Conservation (phyloP, 495 filamentous ascomycete genomes). For the Peziza echinospora region DNA sequence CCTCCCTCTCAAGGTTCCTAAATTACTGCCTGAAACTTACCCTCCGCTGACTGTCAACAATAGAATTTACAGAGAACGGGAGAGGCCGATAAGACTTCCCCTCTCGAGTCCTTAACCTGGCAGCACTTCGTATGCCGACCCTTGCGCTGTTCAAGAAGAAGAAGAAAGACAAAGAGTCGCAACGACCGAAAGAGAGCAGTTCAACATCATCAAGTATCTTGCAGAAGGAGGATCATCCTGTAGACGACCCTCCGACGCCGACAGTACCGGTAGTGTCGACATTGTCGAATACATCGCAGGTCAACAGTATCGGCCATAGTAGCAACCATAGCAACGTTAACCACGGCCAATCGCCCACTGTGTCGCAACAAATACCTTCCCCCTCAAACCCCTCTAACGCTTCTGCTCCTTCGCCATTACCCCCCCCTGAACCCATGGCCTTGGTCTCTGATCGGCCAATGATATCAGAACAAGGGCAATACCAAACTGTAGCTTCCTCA, state of each 20-base stretch:
- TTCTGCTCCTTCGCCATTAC: slow-evolving; percentile 21
- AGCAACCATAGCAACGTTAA: too few species aligned
- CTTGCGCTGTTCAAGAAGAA: slow-evolving; percentile 92
- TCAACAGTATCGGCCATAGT: slow-evolving; percentile 38
- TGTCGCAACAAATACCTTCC: slow-evolving; percentile 2
- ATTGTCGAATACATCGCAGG: too few species aligned
- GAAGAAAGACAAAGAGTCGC: slow-evolving; percentile 52
- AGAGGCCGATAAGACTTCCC: background rate
- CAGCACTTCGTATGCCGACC: slow-evolving; percentile 35
- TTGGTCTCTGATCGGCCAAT: slow-evolving; percentile 23
- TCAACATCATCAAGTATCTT: slow-evolving; percentile 16
- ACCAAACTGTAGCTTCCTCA: slow-evolving; percentile 18
- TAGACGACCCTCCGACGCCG: slow-evolving; percentile 16
- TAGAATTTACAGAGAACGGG: background rate
- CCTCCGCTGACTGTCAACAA: too few species aligned
- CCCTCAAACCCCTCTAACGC: slow-evolving; percentile 20
- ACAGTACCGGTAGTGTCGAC: slow-evolving; percentile 34
- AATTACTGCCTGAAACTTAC: too few species aligned
- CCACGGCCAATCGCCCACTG: too few species aligned
- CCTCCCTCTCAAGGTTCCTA: too few species aligned
- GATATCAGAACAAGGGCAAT: slow-evolving; percentile 22
- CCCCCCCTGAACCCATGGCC: slow-evolving; percentile 16
- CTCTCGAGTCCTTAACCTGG: background rate
- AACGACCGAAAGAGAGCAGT: slow-evolving; percentile 18
- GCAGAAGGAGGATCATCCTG: slow-evolving; percentile 1